A percentile compares a stretch with the other conserved stretches of the same genome.
These are phyloP conservation scores for Pythium pyrilobum DNA, from an alignment of 352 stramenopile genomes.

Conservation along the genomic window DNA sequence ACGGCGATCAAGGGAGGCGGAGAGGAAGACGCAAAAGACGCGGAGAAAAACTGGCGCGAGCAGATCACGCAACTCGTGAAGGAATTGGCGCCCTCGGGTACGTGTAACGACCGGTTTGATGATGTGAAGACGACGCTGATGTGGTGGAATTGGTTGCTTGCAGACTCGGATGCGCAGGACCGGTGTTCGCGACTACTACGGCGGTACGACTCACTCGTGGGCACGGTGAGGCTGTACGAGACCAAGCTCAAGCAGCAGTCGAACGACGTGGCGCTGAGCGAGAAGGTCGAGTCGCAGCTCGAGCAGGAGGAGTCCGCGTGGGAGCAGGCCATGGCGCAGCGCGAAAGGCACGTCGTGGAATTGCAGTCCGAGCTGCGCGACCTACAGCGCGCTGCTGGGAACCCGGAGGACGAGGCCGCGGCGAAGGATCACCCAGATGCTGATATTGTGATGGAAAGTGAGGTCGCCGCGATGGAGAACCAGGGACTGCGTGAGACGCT, in stretches of 20 bases:
- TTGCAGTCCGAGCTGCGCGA: conserved; percentile 47
- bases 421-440: conserved; percentile 17
- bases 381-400: conserved; percentile 19
- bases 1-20: background rate
- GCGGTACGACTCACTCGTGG: conserved; percentile 34
- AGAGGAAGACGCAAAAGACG: background rate
- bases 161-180: conserved; percentile 5
- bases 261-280: conserved; percentile 41
- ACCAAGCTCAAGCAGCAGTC: conserved; percentile 26
- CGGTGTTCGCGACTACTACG: conserved; percentile 25
- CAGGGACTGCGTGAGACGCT: conserved; percentile 37
- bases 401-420: conserved; percentile 12
- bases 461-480: conserved; percentile 19
- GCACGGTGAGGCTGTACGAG: conserved; percentile 30
- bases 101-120: background rate
- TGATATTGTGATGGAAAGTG: conserved; percentile 15
- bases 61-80: conserved; percentile 7
- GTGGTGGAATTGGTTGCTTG: too few species aligned
- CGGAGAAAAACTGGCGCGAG: conserved; percentile 2
- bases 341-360: conserved; percentile 38
- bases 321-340: conserved; percentile 52
- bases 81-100: conserved; percentile 4
- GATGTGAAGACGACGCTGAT: background rate
- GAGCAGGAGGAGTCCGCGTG: conserved; percentile 50
- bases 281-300: conserved; percentile 51